phyloP scores from a whole-genome alignment of 768 basidiomycete species.

The Omphalotus guepiniiformis region DNA sequence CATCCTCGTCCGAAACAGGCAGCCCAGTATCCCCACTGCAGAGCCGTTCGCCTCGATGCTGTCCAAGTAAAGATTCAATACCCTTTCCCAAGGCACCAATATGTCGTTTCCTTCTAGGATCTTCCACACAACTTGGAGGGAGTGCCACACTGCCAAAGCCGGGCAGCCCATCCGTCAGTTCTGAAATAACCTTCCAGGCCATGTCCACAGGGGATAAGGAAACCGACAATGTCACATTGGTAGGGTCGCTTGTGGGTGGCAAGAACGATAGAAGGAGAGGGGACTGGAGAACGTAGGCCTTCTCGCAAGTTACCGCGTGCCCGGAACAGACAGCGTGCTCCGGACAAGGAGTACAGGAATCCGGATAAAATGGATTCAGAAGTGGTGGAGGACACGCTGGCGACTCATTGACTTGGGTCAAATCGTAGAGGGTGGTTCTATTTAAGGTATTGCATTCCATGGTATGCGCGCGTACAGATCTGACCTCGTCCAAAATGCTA shows the following conservation, averaged over 20 bases:
- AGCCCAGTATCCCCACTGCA: slow-evolving; percentile 48
- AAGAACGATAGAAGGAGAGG: slow-evolving; percentile 54
- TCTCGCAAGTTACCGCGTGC: slow-evolving; percentile 58
- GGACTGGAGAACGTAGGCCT: slow-evolving; percentile 60
- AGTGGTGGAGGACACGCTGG: slow-evolving; percentile 51
- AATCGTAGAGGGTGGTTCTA: slow-evolving; percentile 39
- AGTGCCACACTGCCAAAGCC: slow-evolving; percentile 74
- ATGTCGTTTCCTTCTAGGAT: slow-evolving; percentile 67
- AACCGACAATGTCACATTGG: slow-evolving; percentile 34
- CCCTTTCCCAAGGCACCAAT: slow-evolving; percentile 74
- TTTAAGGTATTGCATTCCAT: slow-evolving; percentile 57
- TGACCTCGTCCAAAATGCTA: slow-evolving; percentile 43
- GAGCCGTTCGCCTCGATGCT: slow-evolving; percentile 58
- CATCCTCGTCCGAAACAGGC: slow-evolving; percentile 40
- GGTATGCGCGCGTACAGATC: slow-evolving; percentile 40
- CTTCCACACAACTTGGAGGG: slow-evolving; percentile 72
- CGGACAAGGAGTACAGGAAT: slow-evolving; percentile 69
- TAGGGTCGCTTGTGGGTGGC: slow-evolving; percentile 32
- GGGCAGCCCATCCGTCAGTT: slow-evolving; percentile 63
- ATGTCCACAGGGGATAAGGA: slow-evolving; percentile 35
- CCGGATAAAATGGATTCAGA: slow-evolving; percentile 52
- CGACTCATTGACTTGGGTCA: slow-evolving; percentile 21
- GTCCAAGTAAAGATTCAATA: slow-evolving; percentile 59
- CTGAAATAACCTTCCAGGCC: slow-evolving; percentile 44
- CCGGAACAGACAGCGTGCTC: slow-evolving; percentile 60